Conservation (phyloP, 768 basidiomycete genomes). For the Calocera cornea region DNA sequence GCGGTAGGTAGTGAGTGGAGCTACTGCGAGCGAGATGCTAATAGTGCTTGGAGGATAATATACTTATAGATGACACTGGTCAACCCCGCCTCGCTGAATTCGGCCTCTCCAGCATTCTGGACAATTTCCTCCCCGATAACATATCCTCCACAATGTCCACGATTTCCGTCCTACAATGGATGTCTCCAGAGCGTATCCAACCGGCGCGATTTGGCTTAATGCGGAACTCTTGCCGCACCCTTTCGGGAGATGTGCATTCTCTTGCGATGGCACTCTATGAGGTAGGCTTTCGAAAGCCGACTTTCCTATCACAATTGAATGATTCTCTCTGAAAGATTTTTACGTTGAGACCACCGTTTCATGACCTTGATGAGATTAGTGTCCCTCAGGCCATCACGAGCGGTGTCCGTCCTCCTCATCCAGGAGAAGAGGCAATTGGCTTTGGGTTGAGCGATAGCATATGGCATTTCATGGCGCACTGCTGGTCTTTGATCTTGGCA, state of each 20-base stretch:
- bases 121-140: background rate
- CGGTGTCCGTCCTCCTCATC: background rate
- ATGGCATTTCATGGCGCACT: background rate
- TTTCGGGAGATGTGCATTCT: background rate
- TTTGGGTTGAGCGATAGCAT: background rate
- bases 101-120: background rate
- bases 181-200: background rate
- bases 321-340: background rate
- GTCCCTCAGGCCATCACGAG: background rate
- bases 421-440: background rate
- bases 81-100: background rate
- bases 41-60: background rate
- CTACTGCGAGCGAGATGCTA: background rate
- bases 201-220: background rate
- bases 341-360: background rate
- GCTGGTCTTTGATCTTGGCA: too few relatives aligned
- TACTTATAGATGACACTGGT: background rate
- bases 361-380: background rate
- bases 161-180: background rate
- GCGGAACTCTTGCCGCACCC: background rate
- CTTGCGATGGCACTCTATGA: background rate
- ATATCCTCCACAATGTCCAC: background rate
- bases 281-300: background rate
- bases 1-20: background rate
- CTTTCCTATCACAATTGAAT: background rate